Percentiles rank a stretch among this genome's conserved stretches.
phyloP scores from a whole-genome alignment of 106 monocot species.

The Ottelia alismoides region DNA sequence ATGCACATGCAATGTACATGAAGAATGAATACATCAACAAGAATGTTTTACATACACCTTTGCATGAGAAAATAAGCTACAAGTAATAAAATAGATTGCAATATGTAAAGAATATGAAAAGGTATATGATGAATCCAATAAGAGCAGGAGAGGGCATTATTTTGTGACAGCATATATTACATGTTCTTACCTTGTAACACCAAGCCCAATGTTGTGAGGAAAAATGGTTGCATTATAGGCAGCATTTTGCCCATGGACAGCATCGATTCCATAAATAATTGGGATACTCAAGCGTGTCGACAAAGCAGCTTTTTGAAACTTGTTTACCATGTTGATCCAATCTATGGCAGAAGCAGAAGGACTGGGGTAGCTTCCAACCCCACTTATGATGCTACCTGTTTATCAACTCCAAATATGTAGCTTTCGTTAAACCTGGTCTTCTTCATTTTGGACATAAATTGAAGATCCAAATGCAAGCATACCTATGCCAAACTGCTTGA shows the following conservation, averaged over 20 bases:
- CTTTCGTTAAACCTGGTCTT: not conserved
- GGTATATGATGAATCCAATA: no score
- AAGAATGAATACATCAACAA: no score
- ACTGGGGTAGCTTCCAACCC: constrained; percentile 50
- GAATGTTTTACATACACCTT: no score
- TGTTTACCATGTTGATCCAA: constrained; percentile 45
- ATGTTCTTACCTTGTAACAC: constrained; percentile 66
- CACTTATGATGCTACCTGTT: constrained; percentile 61
- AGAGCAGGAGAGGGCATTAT: no score
- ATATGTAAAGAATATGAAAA: no score
- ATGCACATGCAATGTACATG: no score
- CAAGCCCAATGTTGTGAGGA: constrained; percentile 77
- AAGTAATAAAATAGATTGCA: no score
- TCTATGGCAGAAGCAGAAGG: constrained; percentile 26
- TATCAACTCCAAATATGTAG: no score
- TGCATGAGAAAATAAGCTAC: no score
- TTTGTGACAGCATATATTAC: no score
- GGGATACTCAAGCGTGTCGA: constrained; percentile 58
- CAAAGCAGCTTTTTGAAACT: constrained; percentile 40
- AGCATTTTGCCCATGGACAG: constrained; percentile 74
- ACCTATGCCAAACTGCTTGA: constrained; percentile 50
- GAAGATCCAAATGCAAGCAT: not conserved
- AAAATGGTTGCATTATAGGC: constrained; percentile 70
- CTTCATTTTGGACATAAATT: not conserved
- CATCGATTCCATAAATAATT: constrained; percentile 70